Evolutionary conservation across 208 protist species (phyloP), one percentile per base, ranked within the genome.

Genomic region (Trichomonas vaginalis): DNA sequence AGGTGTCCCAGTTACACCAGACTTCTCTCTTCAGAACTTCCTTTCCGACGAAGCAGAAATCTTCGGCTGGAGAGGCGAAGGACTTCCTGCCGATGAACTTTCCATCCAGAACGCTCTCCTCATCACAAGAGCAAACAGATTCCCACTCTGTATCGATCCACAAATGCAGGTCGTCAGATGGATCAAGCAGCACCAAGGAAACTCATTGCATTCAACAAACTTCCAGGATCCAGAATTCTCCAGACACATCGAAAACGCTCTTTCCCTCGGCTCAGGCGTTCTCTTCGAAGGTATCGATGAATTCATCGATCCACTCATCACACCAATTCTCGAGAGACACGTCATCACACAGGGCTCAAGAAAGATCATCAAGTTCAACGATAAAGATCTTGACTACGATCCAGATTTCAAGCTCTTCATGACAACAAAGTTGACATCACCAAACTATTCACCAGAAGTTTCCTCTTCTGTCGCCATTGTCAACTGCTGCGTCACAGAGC

Each of bases 231-330:
- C 97, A 1, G 98, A 99, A 96, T 99, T 99, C 96, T 96, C 99
- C 45, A 99, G 99, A 97, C 97, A 98, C 48, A 97, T 99, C 6
- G 98, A 99, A 96, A 98, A 98, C 95, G 98, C 98, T 70, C 99
- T 99, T 96, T 98, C 98, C 96, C 99, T 99, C 96, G 99, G 99
- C 82, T 98, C 98, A 96, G 98, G 98, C 0, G 98, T 99, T 95
- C 97, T 99, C 45, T 99, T 99, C 96, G 99, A 99, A 97, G 98
- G 98, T 96, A 98, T 99, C 23, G 99, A 99, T 96, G 99, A 99
- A 97, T 98, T 98, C 96, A 98, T 99, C 97, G 99, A 99, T 96
- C 99, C 99, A 17, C 98, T 99, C 95, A 98, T 99, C 86, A 98
- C 99, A 97, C 98, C 98, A 61, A 97, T 99, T 42, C 97, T 99